Percentiles rank a stretch among this genome's conserved stretches.
Evolutionary conservation across 2,329 filamentous ascomycete species (phyloP).

Genomic region (Nothophoma quercina): DNA sequence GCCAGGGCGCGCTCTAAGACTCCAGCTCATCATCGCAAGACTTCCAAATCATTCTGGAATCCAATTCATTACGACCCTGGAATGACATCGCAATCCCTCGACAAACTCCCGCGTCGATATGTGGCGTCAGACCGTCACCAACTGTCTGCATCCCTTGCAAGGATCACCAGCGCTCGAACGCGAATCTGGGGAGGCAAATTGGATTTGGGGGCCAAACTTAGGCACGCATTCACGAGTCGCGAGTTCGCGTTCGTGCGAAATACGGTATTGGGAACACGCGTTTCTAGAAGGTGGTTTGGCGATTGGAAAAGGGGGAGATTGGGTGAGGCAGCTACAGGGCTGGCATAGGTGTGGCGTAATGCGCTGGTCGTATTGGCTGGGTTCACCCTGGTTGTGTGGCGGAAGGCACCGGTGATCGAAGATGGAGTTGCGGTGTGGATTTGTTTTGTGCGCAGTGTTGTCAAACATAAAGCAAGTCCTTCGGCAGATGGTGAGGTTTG

Average conservation of each 20-base stretch:
- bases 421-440: slow-evolving; percentile 11
- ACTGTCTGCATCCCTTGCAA: slow-evolving; percentile 22
- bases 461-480: neutral
- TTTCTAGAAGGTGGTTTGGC: slow-evolving; percentile 20
- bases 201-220: slow-evolving; percentile 7
- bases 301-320: slow-evolving; percentile 20
- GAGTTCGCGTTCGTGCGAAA: slow-evolving; percentile 7
- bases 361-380: slow-evolving; percentile 22
- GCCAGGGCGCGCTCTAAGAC: slow-evolving; percentile 25
- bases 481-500: neutral
- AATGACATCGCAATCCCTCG: slow-evolving; percentile 8
- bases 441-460: slow-evolving; percentile 9
- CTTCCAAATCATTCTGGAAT: slow-evolving; percentile 14
- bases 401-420: slow-evolving; percentile 12
- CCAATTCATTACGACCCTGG: neutral
- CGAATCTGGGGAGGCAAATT: slow-evolving; percentile 22
- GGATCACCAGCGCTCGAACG: slow-evolving; percentile 22
- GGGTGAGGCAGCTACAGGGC: slow-evolving; percentile 13
- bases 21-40: neutral
- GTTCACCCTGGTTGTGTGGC: slow-evolving; percentile 18
- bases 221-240: slow-evolving; percentile 10
- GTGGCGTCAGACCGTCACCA: slow-evolving; percentile 19
- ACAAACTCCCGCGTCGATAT: slow-evolving; percentile 1
- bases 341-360: slow-evolving; percentile 24
- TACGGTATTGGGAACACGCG: slow-evolving; percentile 11